phyloP scores from a whole-genome alignment of 306 rosid species.

The Hippophae gyantsensis region DNA sequence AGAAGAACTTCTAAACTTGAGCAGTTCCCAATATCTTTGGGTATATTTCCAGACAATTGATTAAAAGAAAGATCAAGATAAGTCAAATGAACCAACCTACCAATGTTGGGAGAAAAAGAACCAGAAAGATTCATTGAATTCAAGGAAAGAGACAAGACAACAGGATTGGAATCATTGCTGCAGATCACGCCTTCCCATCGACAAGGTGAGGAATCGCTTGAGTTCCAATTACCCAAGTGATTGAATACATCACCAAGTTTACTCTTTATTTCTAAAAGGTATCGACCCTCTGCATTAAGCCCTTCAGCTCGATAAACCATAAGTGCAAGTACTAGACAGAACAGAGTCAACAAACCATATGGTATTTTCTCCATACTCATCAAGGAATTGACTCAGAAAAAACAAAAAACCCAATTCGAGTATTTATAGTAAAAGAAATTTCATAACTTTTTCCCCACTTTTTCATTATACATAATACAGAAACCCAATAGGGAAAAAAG shows the following conservation, averaged over 20 bases:
- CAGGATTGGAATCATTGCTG: constrained; percentile 26
- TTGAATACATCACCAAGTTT: constrained; percentile 33
- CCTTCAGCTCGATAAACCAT: constrained; percentile 20
- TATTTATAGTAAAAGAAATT: too few species aligned
- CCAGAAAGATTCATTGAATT: constrained; percentile 62
- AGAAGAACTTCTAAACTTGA: constrained; percentile 37
- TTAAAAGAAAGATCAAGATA: constrained; percentile 51
- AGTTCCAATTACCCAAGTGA: constrained; percentile 43
- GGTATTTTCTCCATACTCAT: constrained; percentile 15
- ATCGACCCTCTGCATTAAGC: constrained; percentile 45
- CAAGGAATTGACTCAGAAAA: neutral
- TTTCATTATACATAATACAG: too few species aligned
- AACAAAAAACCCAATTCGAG: too few species aligned
- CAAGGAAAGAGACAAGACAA: constrained; percentile 41
- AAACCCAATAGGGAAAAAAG: neutral
- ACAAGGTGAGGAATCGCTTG: constrained; percentile 65
- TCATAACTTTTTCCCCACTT: too few species aligned
- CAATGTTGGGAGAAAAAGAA: constrained; percentile 43
- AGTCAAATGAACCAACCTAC: constrained; percentile 41
- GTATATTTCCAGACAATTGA: constrained; percentile 34
- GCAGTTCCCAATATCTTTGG: constrained; percentile 56
- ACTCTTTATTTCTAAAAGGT: constrained; percentile 49
- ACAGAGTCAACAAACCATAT: constrained; percentile 2
- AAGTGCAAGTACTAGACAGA: constrained; percentile 8
- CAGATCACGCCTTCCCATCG: constrained; percentile 66